These are phyloP conservation scores for Psophocarpus tetragonolobus DNA, from an alignment of 306 rosid species.

Conservation along the genomic window DNA sequence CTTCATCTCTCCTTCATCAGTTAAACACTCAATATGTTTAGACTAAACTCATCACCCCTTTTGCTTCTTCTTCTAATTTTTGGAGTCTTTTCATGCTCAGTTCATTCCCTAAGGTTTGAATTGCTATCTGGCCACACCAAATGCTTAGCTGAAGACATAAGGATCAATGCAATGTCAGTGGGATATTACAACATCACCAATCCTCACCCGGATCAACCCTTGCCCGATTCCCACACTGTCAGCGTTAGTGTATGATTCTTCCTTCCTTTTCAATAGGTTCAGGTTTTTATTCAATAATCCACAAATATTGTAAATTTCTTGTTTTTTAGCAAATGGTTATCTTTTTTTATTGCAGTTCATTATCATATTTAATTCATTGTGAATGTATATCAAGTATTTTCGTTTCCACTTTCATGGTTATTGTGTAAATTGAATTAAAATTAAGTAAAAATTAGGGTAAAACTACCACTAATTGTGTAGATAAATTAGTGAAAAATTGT, in stretches of 20 bases:
- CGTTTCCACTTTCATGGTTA: not conserved
- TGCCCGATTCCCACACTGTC: constrained; percentile 48
- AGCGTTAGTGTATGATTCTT: constrained; percentile 48
- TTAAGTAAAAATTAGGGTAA: not conserved
- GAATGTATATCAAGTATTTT: not conserved
- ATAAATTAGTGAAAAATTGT: too few relatives aligned
- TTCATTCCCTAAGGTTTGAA: constrained; percentile 67
- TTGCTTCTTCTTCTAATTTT: constrained; percentile 18
- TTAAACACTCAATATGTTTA: constrained; percentile 1
- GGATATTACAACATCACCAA: constrained; percentile 57
- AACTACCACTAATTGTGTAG: too few relatives aligned
- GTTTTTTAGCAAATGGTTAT: not conserved
- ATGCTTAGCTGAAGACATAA: constrained; percentile 64
- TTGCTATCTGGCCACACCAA: constrained; percentile 55
- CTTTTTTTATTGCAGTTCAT: not conserved
- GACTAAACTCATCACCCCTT: not conserved
- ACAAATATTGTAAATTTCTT: too few relatives aligned
- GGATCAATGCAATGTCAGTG: constrained; percentile 54
- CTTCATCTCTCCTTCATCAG: not conserved
- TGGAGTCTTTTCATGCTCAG: constrained; percentile 39
- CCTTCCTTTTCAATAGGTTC: not conserved
- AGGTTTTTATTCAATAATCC: not conserved
- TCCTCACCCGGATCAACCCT: constrained; percentile 50
- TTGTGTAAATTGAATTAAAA: too few relatives aligned
- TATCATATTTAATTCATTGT: not conserved